These are phyloP conservation scores for Eruca vesicaria DNA, from an alignment of 441 rosid species.

Conservation along the genomic window DNA sequence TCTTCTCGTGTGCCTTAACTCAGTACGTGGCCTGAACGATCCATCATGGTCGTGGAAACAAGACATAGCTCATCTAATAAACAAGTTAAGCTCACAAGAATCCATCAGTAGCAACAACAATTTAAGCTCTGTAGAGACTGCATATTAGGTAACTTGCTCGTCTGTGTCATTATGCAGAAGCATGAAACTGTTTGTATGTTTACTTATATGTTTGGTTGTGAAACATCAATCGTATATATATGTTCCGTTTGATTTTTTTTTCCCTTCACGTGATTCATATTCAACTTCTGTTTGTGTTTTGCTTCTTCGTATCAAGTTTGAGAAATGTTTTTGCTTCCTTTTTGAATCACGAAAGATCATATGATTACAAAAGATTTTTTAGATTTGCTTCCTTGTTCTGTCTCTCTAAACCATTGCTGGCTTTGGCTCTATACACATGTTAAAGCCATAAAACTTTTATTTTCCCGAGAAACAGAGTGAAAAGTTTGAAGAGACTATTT, in stretches of 20 bases:
- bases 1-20: constrained; percentile 81
- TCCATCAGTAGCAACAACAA: constrained; percentile 22
- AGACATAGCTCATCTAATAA: constrained; percentile 41
- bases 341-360: constrained; percentile 32
- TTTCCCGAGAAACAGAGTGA: constrained; percentile 38
- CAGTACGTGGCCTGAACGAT: constrained; percentile 67
- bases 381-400: constrained; percentile 3
- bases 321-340: constrained; percentile 6
- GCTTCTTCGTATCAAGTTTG: constrained; percentile 11
- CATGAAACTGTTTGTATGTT: neutral
- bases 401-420: constrained; percentile 6
- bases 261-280: constrained; percentile 2
- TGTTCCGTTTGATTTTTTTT: neutral
- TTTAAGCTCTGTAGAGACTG: neutral
- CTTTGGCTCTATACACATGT: constrained; percentile 57
- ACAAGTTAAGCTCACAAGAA: constrained; percentile 39
- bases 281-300: neutral
- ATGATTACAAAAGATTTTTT: constrained; percentile 23
- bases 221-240: constrained; percentile 14
- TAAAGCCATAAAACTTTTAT: constrained; percentile 44
- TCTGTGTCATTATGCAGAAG: neutral
- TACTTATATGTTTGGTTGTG: neutral
- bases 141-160: neutral
- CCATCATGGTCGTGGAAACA: constrained; percentile 79
- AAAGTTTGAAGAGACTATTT: neutral